These are phyloP conservation scores for Talaromyces marneffei DNA, from an alignment of 2,329 filamentous ascomycete species.

Conservation along the genomic window DNA sequence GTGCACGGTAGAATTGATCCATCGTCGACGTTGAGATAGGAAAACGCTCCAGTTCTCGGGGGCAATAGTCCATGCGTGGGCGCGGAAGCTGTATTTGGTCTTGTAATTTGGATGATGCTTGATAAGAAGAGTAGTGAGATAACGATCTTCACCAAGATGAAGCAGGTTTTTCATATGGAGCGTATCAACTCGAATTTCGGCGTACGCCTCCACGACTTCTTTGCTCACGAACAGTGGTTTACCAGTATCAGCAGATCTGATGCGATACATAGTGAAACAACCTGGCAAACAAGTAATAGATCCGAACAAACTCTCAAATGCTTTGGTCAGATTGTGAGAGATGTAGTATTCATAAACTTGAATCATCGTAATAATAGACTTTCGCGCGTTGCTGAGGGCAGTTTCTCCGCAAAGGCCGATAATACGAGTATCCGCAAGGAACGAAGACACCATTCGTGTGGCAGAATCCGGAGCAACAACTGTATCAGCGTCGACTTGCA, in stretches of 20 bases:
- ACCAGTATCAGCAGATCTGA: constrained; percentile 86
- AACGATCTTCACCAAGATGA: constrained; percentile 95
- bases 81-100: constrained; percentile 92
- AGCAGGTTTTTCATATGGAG: constrained; percentile 98
- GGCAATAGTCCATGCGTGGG: constrained; percentile 94
- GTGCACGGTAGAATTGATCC: constrained; percentile 99
- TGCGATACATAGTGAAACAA: constrained; percentile 99
- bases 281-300: constrained; percentile 96
- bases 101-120: constrained; percentile 93
- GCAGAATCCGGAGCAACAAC: constrained; percentile 84
- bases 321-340: constrained; percentile 93
- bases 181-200: constrained; percentile 92
- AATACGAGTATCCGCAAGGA: constrained; percentile 86
- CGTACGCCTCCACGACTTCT: constrained; percentile 81
- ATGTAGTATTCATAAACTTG: constrained; percentile 99
- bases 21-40: constrained; percentile 94
- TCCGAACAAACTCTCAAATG: constrained; percentile 94
- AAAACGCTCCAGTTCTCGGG: constrained; percentile 93
- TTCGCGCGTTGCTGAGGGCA: constrained; percentile 83
- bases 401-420: constrained; percentile 95
- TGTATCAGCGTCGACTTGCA: constrained; percentile 97
- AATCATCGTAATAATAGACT: constrained; percentile 96
- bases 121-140: constrained; percentile 86
- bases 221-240: constrained; percentile 95
- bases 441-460: constrained; percentile 84